Percentiles rank a stretch among this genome's conserved stretches.
Evolutionary conservation across 2,329 filamentous ascomycete genomes (phyloP).

Genomic region (Pleurostoma richardsiae): DNA sequence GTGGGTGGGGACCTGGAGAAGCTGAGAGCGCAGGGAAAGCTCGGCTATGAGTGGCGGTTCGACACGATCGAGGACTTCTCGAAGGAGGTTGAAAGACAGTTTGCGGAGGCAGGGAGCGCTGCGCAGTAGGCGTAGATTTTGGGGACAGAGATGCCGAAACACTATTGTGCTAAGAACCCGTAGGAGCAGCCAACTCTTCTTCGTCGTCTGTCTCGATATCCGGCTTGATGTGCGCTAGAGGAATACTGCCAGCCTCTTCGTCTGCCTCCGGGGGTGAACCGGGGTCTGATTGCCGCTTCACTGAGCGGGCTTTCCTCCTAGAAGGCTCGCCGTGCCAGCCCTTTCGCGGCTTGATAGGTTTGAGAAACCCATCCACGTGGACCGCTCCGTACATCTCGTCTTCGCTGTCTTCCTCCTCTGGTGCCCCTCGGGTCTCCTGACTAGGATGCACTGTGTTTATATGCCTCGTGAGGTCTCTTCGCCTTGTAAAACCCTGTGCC

Average conservation of each 20-base stretch:
- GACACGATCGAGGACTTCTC: conserved; percentile 32
- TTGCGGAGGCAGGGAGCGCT: conserved; percentile 11
- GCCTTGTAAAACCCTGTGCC: conserved; percentile 28
- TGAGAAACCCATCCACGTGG: conserved; percentile 64
- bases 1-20: conserved; percentile 7
- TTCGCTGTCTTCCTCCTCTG: conserved; percentile 30
- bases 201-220: no score
- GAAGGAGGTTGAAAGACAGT: conserved; percentile 32
- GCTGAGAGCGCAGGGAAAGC: conserved; percentile 17
- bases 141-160: no score
- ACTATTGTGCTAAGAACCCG: no score
- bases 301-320: conserved; percentile 8
- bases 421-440: conserved; percentile 9
- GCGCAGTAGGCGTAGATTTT: no score
- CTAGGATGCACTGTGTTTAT: conserved; percentile 32
- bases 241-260: no score
- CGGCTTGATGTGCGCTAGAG: no score
- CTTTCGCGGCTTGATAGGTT: conserved; percentile 41
- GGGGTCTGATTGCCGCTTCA: neutral
- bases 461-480: conserved; percentile 34
- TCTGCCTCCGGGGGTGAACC: neutral
- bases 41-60: conserved; percentile 30
- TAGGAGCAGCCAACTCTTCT: no score
- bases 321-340: conserved; percentile 41
- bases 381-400: conserved; percentile 57